These are phyloP conservation scores for Jaapia argillacea DNA, from an alignment of 768 basidiomycete genomes.

Conservation along the genomic window DNA sequence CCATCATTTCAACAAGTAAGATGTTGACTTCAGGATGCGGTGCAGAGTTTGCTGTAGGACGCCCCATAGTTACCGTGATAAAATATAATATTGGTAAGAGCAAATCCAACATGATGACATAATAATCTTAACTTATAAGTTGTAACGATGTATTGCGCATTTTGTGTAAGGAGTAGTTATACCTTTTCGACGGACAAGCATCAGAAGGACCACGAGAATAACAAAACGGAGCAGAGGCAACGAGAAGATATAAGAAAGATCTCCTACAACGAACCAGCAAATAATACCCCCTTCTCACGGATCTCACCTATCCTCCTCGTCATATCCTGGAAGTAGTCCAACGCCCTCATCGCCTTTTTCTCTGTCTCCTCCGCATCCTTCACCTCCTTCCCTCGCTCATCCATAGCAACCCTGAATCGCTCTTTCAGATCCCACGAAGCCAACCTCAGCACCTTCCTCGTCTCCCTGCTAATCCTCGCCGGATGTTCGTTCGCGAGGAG, in stretches of 20 bases:
- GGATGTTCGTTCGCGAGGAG: constrained; percentile 60
- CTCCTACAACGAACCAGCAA: neutral
- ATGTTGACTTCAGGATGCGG: too few relatives aligned
- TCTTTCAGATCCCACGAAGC: constrained; percentile 87
- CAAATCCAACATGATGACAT: too few relatives aligned
- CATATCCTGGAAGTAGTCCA: constrained; percentile 59
- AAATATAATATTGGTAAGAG: too few relatives aligned
- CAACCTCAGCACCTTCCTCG: constrained; percentile 84
- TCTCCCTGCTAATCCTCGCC: constrained; percentile 68
- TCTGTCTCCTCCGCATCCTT: constrained; percentile 66
- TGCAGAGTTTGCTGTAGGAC: too few relatives aligned
- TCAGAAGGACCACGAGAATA: too few relatives aligned
- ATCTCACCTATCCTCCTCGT: constrained; percentile 34
- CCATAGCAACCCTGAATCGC: constrained; percentile 71
- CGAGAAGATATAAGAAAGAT: neutral
- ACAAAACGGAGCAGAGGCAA: neutral
- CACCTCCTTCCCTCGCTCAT: constrained; percentile 72
- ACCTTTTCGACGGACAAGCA: too few relatives aligned
- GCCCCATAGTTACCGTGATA: too few relatives aligned
- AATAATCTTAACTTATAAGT: too few relatives aligned
- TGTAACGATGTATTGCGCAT: too few relatives aligned
- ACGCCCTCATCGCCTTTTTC: constrained; percentile 57
- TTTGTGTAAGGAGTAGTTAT: too few relatives aligned
- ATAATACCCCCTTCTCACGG: constrained; percentile 14
- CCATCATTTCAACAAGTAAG: too few relatives aligned